A percentile compares a stretch with the other conserved stretches of the same genome.
phyloP scores from a whole-genome alignment of 2,329 filamentous ascomycete species.

The Thielaviopsis euricoi region DNA sequence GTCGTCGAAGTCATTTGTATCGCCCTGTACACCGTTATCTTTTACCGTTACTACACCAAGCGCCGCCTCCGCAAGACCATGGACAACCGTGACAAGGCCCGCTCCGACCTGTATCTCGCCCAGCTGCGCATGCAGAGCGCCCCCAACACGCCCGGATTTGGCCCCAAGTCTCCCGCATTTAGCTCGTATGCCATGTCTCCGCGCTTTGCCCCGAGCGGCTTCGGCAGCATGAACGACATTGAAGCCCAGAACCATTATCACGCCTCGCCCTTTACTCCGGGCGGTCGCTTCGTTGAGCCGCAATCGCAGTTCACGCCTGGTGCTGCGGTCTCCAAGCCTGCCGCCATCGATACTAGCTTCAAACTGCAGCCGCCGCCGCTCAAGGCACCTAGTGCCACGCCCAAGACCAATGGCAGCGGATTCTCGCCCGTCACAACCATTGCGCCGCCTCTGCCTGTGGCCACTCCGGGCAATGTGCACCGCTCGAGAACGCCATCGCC shows the following conservation, averaged over 20 bases:
- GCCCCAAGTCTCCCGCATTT: constrained; percentile 28
- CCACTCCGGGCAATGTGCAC: neutral
- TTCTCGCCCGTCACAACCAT: constrained; percentile 37
- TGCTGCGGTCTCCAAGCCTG: constrained; percentile 30
- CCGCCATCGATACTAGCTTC: constrained; percentile 33
- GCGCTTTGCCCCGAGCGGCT: constrained; percentile 41
- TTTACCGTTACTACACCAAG: constrained; percentile 97
- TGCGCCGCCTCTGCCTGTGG: constrained; percentile 16
- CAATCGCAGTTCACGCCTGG: constrained; percentile 41
- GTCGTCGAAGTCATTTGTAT: constrained; percentile 87
- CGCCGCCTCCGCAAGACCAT: constrained; percentile 90
- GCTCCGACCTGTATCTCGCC: constrained; percentile 86
- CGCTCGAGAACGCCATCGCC: neutral
- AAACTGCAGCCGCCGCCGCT: constrained; percentile 71
- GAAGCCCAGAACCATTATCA: constrained; percentile 16
- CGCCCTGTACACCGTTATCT: constrained; percentile 80
- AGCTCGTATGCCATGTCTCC: constrained; percentile 38
- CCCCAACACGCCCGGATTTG: constrained; percentile 85
- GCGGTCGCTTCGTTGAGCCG: constrained; percentile 41
- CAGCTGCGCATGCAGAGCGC: constrained; percentile 73
- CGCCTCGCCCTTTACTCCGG: constrained; percentile 32
- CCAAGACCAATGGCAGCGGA: constrained; percentile 44
- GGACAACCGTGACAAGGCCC: constrained; percentile 84
- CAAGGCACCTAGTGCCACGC: constrained; percentile 63
- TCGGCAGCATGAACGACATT: constrained; percentile 32